Evolutionary conservation across 371 early-diverging fungal genomes (phyloP), one percentile per base, ranked within the genome.

Genomic region (Mortierella sp.): DNA sequence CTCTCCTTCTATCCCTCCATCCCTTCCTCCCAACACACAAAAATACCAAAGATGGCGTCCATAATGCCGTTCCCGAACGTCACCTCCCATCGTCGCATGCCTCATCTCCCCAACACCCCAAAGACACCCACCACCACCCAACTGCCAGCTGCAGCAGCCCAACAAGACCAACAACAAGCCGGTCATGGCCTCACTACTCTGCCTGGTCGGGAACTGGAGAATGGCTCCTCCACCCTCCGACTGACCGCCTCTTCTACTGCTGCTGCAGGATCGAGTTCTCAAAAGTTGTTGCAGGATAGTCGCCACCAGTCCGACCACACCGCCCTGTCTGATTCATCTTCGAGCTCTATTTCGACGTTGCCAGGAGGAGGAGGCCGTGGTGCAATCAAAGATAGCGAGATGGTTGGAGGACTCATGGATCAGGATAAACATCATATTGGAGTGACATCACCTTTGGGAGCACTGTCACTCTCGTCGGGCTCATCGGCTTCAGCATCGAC

Each of bases 1-100:
- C 48, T 56, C 60, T 46, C 43, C 6, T 70, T 41, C 14, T 14
- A 11, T 46, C 48, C 12, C 14, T 44, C 46, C 54, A 16, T 75
- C 65, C 7, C 2, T 48, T 54, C 10, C 29, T 29, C 4, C 14
- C 3, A 12, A 29, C 27, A 27, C 1, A 46, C 14, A 29, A 56
- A n/a, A 4, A 24, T 48, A 14, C 24, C 35, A 32, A 68, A 68
- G 58, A 86, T 86, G 86, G 86, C 86, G 5, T 86, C 86, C 60
- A 82, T 86, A 49, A 86, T 86, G 70, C 75, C 82, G 4, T 86
- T 86, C 71, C 86, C 86, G 8, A 86, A 79, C 35, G 82, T 86
- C 44, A 82, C 80, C 4, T 77, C 86, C 56, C 86, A 86, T 60
- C 79, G 82, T 24, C 74, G 72, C 55, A 71, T 86, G 79, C 86